A percentile compares a stretch with the other conserved stretches of the same genome.
phyloP scores from a whole-genome alignment of 345 rosid genomes.

The Lumnitzera racemosa region DNA sequence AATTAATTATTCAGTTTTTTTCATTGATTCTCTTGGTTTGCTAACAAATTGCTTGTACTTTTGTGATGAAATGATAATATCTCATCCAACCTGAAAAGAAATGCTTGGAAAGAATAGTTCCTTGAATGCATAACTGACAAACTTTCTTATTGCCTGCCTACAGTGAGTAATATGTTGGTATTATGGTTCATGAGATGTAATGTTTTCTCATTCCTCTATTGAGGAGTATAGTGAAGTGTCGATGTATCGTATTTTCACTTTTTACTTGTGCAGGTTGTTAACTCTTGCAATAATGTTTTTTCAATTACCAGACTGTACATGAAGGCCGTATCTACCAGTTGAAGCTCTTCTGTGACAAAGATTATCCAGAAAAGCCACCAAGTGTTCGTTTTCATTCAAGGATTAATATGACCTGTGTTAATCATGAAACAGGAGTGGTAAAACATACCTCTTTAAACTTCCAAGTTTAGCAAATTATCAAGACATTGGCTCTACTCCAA shows the following conservation, averaged over 20 bases:
- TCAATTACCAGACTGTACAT: slow-evolving; percentile 63
- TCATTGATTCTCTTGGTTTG: too few species aligned
- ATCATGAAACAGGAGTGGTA: slow-evolving; percentile 98
- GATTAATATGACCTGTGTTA: slow-evolving; percentile 84
- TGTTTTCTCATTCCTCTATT: too few species aligned
- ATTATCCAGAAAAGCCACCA: slow-evolving; percentile 96
- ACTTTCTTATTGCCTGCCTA: too few species aligned
- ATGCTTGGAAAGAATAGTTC: too few species aligned
- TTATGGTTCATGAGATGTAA: too few species aligned
- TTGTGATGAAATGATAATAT: too few species aligned
- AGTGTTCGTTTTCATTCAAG: slow-evolving; percentile 92
- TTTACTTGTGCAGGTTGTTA: slow-evolving; percentile 1
- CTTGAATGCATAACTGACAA: too few species aligned
- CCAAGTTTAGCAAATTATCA: background rate
- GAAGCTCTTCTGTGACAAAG: slow-evolving; percentile 97
- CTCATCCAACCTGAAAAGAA: too few species aligned
- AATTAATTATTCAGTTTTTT: too few species aligned
- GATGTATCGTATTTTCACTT: background rate
- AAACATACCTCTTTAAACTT: background rate
- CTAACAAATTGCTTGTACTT: too few species aligned
- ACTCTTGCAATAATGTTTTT: slow-evolving; percentile 2
- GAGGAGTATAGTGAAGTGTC: too few species aligned
- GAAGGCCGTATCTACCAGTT: slow-evolving; percentile 94
- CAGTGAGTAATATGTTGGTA: too few species aligned
- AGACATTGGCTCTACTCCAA: background rate